A percentile compares a stretch with the other conserved stretches of the same genome.
Evolutionary conservation across 2,329 filamentous ascomycete genomes (phyloP).

Genomic region (Fusarium mundagurra): DNA sequence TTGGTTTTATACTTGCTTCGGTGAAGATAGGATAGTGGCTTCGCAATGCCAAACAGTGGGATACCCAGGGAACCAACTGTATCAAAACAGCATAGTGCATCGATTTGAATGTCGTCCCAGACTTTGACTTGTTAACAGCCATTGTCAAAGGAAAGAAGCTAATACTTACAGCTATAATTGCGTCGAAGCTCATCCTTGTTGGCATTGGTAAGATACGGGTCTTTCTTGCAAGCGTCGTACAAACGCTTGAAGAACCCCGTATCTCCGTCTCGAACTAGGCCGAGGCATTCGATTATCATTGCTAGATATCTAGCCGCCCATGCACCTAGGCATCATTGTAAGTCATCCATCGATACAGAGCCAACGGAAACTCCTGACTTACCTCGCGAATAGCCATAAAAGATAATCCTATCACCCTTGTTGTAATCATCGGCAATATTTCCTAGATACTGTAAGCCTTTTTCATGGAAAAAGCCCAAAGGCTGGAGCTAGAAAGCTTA

Average conservation of each 20-base stretch:
- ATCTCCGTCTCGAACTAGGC: fast-evolving
- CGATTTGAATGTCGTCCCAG: background rate
- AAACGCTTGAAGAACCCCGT: background rate
- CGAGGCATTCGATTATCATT: background rate
- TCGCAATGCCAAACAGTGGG: background rate
- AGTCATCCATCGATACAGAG: fast-evolving
- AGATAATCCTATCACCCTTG: background rate
- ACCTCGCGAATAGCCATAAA: background rate
- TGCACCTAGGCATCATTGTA: fast-evolving
- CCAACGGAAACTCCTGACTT: fast-evolving
- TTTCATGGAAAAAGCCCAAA: fast-evolving
- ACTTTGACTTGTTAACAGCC: background rate
- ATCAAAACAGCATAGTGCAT: background rate
- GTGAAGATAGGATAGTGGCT: background rate
- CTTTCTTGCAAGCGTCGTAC: background rate
- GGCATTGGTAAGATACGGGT: background rate
- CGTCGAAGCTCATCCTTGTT: background rate
- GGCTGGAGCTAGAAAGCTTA: background rate
- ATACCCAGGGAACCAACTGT: background rate
- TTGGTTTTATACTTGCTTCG: background rate
- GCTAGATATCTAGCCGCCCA: background rate
- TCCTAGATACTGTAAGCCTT: fast-evolving
- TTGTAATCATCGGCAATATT: background rate
- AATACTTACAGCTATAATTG: background rate
- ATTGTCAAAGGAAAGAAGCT: fast-evolving